Evolutionary conservation across 2,329 filamentous ascomycete species (phyloP), one percentile per base, ranked within the genome.

Genomic region (Aspergillus versicolor): DNA sequence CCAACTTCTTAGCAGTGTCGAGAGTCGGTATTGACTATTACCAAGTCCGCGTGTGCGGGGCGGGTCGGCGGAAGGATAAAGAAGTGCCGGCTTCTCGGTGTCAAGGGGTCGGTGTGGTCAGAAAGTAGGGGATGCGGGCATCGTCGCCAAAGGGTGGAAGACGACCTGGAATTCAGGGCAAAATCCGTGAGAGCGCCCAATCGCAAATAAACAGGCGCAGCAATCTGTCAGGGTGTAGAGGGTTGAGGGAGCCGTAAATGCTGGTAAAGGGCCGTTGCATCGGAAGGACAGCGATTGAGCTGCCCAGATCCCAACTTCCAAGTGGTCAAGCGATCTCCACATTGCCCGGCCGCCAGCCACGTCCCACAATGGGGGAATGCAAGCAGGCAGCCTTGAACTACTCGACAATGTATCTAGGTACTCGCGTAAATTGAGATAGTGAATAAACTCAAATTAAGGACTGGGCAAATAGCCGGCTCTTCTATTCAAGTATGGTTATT

Each of bases 51-150:
- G 17, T 52, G 60, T 54, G 60, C 49, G 56, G 58, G 42, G 56
- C 49, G 52, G 56, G 45, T 55, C 56, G 47, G 37, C 22, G 21
- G 43, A 41, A 17, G 47, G 37, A 27, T n/a, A 27, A n/a, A 15
- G 22, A 30, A 32, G 47, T 60, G 51, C 21, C 42, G 21, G 24
- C 21, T 53, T 19, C 17, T 27, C 22, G 21, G 45, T 32, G 54
- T 64, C 47, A 48, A 60, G 57, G 59, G 52, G 54, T 57, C 62
- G 61, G 54, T 49, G 55, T 38, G 51, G 56, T 59, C 58, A 60
- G 42, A 53, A 24, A 41, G 56, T 24, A 59, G 50, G 43, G 40
- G n/a, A 60, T 59, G 54, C 27, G 56, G 62, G 63, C 68, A 72
- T 72, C 63, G 61, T 70, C 63, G 44, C 49, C 27, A 34, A 12